Conservation (phyloP, 108 stramenopile genomes). For the Schizochytrium sp. region DNA sequence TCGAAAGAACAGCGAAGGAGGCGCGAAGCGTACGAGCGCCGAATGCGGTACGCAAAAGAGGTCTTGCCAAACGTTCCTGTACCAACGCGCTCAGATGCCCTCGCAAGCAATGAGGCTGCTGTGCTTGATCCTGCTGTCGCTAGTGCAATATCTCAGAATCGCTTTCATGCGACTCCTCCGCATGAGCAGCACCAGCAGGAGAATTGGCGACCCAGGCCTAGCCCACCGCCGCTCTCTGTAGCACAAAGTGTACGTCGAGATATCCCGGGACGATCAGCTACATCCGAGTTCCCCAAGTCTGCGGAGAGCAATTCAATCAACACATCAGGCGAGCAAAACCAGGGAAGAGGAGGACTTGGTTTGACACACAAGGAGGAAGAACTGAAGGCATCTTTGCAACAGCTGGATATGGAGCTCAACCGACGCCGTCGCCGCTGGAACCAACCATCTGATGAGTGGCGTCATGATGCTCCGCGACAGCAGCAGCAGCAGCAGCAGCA, state of each 20-base stretch:
- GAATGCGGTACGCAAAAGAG: not conserved
- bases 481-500: not conserved
- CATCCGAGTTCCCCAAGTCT: no score
- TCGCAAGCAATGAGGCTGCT: no score
- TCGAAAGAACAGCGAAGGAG: not conserved
- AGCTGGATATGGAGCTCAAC: not conserved
- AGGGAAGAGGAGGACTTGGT: not conserved
- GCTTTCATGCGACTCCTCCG: no score
- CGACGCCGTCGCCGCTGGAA: not conserved
- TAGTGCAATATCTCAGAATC: no score
- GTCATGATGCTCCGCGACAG: not conserved
- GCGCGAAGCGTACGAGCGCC: not conserved
- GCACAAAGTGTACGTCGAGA: no score
- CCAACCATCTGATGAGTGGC: not conserved
- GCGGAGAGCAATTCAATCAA: no score
- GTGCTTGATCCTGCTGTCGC: no score
- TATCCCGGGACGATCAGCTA: no score
- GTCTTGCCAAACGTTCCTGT: not conserved
- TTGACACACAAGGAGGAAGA: not conserved
- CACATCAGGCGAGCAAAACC: no score
- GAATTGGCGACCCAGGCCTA: no score
- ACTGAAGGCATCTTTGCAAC: not conserved
- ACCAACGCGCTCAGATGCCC: not conserved
- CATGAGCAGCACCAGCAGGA: no score
- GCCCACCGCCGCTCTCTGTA: no score